Conservation (phyloP, 345 rosid species). For the Euphorbia tirucalli region DNA sequence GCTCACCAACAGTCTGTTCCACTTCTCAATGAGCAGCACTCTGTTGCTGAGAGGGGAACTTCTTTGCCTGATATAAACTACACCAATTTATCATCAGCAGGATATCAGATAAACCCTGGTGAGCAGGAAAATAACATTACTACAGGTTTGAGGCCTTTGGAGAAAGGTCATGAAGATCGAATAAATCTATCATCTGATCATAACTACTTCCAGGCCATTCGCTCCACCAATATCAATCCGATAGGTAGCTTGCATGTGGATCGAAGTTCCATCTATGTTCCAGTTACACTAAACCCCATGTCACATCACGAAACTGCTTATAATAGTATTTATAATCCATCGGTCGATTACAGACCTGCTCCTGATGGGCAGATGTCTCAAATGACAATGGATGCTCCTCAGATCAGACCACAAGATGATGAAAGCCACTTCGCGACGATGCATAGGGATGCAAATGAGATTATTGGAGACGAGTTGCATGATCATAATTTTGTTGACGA, state of each 20-base stretch:
- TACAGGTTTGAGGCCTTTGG: constrained; percentile 32
- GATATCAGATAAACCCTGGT: constrained; percentile 34
- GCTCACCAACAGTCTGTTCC: constrained; percentile 34
- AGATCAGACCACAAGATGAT: constrained; percentile 35
- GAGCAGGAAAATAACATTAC: constrained; percentile 37
- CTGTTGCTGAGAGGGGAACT: constrained; percentile 37
- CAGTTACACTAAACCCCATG: constrained; percentile 45
- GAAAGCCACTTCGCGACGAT: constrained; percentile 32
- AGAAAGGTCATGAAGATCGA: constrained; percentile 40
- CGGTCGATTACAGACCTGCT: constrained; percentile 43
- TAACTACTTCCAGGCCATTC: constrained; percentile 43
- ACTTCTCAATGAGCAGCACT: constrained; percentile 29
- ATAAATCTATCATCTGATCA: constrained; percentile 38
- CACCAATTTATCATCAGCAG: constrained; percentile 38
- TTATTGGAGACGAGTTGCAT: constrained; percentile 38
- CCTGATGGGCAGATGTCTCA: constrained; percentile 42
- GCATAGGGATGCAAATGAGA: constrained; percentile 41
- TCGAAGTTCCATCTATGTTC: constrained; percentile 56
- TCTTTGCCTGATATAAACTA: constrained; percentile 61
- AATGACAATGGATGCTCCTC: constrained; percentile 38
- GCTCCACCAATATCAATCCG: constrained; percentile 38
- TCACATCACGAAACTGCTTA: constrained; percentile 43
- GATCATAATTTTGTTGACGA: constrained; percentile 40
- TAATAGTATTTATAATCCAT: constrained; percentile 38
- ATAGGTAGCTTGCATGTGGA: constrained; percentile 48